Evolutionary conservation across 305 asterid genomes (phyloP), one percentile per base, ranked within the genome.

Genomic region (Fraxinus sp.): DNA sequence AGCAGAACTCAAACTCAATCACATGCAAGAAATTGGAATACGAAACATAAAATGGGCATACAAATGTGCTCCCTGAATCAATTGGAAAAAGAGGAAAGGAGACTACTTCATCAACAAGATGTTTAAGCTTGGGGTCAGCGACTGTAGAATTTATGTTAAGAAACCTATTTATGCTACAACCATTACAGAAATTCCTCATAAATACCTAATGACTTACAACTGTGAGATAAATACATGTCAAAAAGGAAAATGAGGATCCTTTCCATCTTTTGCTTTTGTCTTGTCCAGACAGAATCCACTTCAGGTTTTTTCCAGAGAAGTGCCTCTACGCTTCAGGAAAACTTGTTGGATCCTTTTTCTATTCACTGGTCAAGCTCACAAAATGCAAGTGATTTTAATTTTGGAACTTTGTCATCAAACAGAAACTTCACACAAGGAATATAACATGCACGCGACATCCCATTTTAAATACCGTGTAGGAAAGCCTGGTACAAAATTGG

Each of bases 11-110:
- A 73, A 24, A n/a, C n/a, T 73, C 62, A 57, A 75, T 59, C 55
- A 77, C 78, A 83, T 79, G 73, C 37, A 35, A 79, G 78, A 18
- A 49, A 74, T 59, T 10, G 74, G 70, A 85, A 33, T 18, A 82
- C 74, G 66, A 68, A 73, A n/a, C 11, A 71, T 32, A 16, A 71
- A 71, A 71, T 11, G 36, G 32, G 74, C 74, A 24, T 10, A 26
- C 8, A 9, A 66, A 20, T 71, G 11, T 71, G 41, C 41, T 71
- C 44, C 76, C 11, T n/a, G 13, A 71, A 71, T 71, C 44, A 71
- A 33, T 32, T 71, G 76, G 76, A 32, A 30, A 5, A 30, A 5
- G 44, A 33, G 14, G 14, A 4, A 71, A 66, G 44, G 24, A 78
- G 74, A 78, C 30, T 7, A 32, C 52, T 32, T 71, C 18, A 71